These are phyloP conservation scores for Gracilaria domingensis DNA, from an alignment of 23 red algal species.

Conservation along the genomic window DNA sequence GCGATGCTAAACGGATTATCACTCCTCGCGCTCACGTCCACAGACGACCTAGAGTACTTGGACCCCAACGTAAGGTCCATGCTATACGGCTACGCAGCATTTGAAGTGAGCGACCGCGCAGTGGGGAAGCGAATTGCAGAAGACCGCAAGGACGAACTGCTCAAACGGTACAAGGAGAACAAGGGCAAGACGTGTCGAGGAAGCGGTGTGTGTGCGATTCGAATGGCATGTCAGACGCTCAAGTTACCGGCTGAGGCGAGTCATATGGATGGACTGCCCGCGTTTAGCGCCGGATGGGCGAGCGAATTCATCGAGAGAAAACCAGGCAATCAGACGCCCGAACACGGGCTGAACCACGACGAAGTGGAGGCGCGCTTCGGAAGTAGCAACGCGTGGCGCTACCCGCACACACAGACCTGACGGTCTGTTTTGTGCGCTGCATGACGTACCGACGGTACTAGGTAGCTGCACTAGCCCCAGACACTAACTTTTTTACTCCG, in stretches of 20 bases:
- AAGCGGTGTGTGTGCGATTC: slow-evolving; percentile 18
- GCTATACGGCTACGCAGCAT: slow-evolving; percentile 47
- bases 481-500: too few species aligned
- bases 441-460: too few species aligned
- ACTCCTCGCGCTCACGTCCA: slow-evolving; percentile 1
- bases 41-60: slow-evolving; percentile 1
- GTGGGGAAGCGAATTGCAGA: slow-evolving; percentile 33
- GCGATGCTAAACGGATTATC: slow-evolving; percentile 48
- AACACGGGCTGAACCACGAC: slow-evolving; percentile 28
- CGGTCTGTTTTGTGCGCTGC: too few species aligned
- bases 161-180: slow-evolving; percentile 24
- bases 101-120: slow-evolving; percentile 12
- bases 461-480: too few species aligned
- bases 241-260: slow-evolving; percentile 25
- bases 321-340: slow-evolving; percentile 34
- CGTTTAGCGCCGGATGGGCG: slow-evolving; percentile 24
- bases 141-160: slow-evolving; percentile 18
- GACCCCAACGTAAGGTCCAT: slow-evolving; percentile 22
- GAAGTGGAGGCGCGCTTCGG: slow-evolving; percentile 19
- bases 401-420: slow-evolving; percentile 21
- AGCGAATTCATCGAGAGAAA: slow-evolving; percentile 30
- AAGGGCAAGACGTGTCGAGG: slow-evolving; percentile 43
- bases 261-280: slow-evolving; percentile 36
- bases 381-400: slow-evolving; percentile 34
- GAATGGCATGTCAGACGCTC: slow-evolving; percentile 1